phyloP scores from a whole-genome alignment of 352 stramenopile genomes.

The Phytopythium oedochilum region DNA sequence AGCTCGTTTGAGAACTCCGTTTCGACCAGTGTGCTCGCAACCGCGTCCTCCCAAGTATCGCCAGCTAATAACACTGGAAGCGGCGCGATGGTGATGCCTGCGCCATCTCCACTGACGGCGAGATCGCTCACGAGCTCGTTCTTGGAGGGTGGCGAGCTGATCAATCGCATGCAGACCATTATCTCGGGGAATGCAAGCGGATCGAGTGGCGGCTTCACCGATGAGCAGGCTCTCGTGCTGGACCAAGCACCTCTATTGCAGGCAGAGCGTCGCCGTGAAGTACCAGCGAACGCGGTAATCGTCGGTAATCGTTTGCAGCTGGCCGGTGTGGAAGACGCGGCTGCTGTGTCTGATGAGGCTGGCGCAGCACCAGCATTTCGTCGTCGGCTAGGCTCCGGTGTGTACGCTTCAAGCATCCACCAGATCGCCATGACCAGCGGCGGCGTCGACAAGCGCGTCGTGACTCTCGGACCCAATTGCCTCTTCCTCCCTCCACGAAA shows the following conservation, averaged over 20 bases:
- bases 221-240: slow-evolving; percentile 24
- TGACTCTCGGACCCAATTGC: slow-evolving; percentile 35
- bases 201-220: slow-evolving; percentile 10
- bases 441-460: slow-evolving; percentile 46
- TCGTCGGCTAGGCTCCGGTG: slow-evolving; percentile 19
- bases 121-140: slow-evolving; percentile 49
- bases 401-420: slow-evolving; percentile 26
- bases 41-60: background rate
- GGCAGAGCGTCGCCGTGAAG: slow-evolving; percentile 42
- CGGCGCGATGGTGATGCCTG: background rate
- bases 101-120: slow-evolving; percentile 21
- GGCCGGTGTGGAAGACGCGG: background rate
- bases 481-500: slow-evolving; percentile 58
- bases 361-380: slow-evolving; percentile 6
- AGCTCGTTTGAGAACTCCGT: slow-evolving; percentile 7
- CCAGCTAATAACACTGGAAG: background rate
- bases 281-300: slow-evolving; percentile 40
- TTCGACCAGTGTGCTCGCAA: background rate
- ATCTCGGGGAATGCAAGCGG: slow-evolving; percentile 23
- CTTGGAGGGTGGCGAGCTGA: slow-evolving; percentile 61
- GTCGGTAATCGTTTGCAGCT: slow-evolving; percentile 27
- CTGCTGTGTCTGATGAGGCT: background rate
- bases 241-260: slow-evolving; percentile 48
- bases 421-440: slow-evolving; percentile 42
- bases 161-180: slow-evolving; percentile 69